Evolutionary conservation across 2,329 filamentous ascomycete genomes (phyloP).

Genomic region (Pestalotiopsis sp.): DNA sequence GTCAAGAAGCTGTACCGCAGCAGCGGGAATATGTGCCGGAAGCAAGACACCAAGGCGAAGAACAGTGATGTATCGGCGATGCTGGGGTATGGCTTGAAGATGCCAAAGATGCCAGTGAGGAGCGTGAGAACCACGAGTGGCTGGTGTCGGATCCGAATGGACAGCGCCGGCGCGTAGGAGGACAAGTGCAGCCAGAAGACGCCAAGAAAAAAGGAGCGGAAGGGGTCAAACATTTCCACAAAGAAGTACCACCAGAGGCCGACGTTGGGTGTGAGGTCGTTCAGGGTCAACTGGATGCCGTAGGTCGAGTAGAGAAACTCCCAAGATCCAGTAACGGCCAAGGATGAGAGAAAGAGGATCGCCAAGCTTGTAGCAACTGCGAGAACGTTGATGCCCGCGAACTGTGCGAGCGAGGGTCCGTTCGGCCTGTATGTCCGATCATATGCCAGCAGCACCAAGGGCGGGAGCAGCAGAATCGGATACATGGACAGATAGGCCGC

Average conservation of each 20-base stretch:
- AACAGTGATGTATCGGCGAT: conserved; percentile 89
- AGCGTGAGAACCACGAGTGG: conserved; percentile 83
- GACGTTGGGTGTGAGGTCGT: conserved; percentile 91
- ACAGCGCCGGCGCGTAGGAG: conserved; percentile 85
- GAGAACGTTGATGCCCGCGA: conserved; percentile 54
- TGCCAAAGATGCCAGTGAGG: conserved; percentile 85
- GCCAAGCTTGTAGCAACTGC: conserved; percentile 58
- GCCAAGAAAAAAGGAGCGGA: conserved; percentile 93
- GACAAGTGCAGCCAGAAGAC: conserved; percentile 97
- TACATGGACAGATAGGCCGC: conserved; percentile 93
- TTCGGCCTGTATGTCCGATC: conserved; percentile 56
- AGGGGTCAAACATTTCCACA: conserved; percentile 98
- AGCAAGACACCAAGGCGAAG: conserved; percentile 79
- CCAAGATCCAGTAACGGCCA: conserved; percentile 77
- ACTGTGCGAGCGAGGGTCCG: conserved; percentile 42
- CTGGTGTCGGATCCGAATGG: conserved; percentile 79
- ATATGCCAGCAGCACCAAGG: conserved; percentile 78
- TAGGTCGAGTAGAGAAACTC: conserved; percentile 89
- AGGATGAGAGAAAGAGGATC: conserved; percentile 71
- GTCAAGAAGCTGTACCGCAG: conserved; percentile 94
- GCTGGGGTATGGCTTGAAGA: conserved; percentile 97
- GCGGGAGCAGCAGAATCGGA: conserved; percentile 82
- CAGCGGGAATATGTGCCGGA: conserved; percentile 88
- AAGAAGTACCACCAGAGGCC: conserved; percentile 99
- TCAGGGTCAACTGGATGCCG: conserved; percentile 86